A percentile compares a stretch with the other conserved stretches of the same genome.
phyloP scores from a whole-genome alignment of 73 alveolate species.

The Uronychia binucleata region DNA sequence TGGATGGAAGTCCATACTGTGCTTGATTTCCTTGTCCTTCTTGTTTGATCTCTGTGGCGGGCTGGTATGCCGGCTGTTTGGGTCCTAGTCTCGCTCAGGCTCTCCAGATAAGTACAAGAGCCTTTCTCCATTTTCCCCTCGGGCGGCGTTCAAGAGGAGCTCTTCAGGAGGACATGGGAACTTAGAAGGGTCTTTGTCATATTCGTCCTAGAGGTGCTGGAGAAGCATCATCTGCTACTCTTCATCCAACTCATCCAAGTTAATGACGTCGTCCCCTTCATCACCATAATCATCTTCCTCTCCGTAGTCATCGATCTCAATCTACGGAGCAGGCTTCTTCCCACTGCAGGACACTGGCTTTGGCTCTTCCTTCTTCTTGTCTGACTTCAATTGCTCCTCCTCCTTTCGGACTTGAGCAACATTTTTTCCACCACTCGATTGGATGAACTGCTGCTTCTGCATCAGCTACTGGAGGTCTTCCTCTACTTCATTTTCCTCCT shows the following conservation, averaged over 20 bases:
- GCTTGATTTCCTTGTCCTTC: neutral
- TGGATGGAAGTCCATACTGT: neutral
- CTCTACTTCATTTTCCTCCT: neutral
- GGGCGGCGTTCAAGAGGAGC: neutral
- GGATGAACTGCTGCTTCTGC: neutral
- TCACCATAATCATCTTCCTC: conserved; percentile 1
- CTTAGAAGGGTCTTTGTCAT: conserved; percentile 16
- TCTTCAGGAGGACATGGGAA: neutral
- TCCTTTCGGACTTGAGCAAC: neutral
- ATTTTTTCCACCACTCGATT: too few species aligned
- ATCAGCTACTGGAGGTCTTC: neutral
- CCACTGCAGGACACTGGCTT: neutral
- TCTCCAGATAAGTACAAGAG: neutral
- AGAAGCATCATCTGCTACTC: conserved; percentile 10
- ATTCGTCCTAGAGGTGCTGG: conserved; percentile 28
- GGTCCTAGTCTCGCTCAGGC: neutral
- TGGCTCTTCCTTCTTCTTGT: neutral
- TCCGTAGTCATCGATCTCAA: neutral
- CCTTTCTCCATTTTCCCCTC: neutral
- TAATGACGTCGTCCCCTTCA: conserved; percentile 8
- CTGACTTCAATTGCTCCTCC: neutral
- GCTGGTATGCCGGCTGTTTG: neutral
- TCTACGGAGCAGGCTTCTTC: neutral
- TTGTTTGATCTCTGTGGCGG: neutral
- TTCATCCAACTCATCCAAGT: conserved; percentile 24